phyloP scores from a whole-genome alignment of 805 yeast genomes.

The Ogataea dorogensis region DNA sequence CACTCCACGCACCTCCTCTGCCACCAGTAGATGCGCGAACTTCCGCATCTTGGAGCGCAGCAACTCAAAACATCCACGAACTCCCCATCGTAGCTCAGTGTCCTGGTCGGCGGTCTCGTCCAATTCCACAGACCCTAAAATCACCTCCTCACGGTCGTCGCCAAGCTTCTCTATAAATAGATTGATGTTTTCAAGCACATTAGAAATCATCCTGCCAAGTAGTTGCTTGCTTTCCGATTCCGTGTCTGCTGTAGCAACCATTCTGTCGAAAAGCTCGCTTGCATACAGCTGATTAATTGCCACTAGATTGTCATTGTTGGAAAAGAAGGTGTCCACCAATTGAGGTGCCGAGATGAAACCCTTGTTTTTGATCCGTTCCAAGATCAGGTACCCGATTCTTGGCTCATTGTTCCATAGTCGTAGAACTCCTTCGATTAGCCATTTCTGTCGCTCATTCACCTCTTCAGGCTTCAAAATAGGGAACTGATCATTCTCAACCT shows the following conservation, averaged over 20 bases:
- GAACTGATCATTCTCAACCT: slow-evolving; percentile 23
- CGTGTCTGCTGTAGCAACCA: slow-evolving; percentile 20
- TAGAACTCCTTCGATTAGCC: slow-evolving; percentile 56
- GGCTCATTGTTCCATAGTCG: slow-evolving; percentile 66
- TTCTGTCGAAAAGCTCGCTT: slow-evolving; percentile 37
- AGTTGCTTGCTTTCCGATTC: slow-evolving; percentile 21
- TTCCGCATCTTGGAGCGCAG: slow-evolving; percentile 15
- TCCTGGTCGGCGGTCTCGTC: slow-evolving; percentile 23
- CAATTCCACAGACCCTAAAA: slow-evolving; percentile 8
- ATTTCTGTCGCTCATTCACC: slow-evolving; percentile 34
- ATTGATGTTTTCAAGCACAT: slow-evolving; percentile 18
- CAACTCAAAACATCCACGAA: slow-evolving; percentile 25
- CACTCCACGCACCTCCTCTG: slow-evolving; percentile 1
- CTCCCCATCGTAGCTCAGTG: slow-evolving; percentile 42
- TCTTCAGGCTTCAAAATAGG: slow-evolving; percentile 27
- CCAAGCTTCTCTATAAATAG: slow-evolving; percentile 19
- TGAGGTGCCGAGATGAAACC: slow-evolving; percentile 42
- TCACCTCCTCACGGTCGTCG: slow-evolving; percentile 11
- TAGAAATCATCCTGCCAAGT: slow-evolving; percentile 15
- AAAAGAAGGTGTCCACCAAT: slow-evolving; percentile 44
- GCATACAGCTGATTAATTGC: slow-evolving; percentile 46
- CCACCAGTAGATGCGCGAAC: slow-evolving; percentile 3
- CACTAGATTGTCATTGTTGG: slow-evolving; percentile 30
- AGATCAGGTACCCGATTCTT: slow-evolving; percentile 59
- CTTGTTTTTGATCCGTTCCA: slow-evolving; percentile 49